Evolutionary conservation across 2,329 filamentous ascomycete species (phyloP).

Genomic region (Thermochaetoides dissita): DNA sequence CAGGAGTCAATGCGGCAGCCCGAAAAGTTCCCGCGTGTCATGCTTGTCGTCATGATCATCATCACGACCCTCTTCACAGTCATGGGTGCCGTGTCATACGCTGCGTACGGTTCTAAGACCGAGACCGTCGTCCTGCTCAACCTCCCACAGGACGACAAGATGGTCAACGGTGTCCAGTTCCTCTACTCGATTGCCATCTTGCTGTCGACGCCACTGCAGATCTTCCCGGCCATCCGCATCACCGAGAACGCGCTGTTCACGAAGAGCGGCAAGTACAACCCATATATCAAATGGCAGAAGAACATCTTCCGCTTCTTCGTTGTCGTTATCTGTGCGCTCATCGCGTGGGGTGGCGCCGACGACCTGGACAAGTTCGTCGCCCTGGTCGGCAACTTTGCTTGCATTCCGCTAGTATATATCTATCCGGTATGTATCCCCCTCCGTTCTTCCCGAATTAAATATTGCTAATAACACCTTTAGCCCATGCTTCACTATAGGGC

Average conservation of each 20-base stretch:
- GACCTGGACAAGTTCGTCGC: conserved; percentile 96
- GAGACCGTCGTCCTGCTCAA: conserved; percentile 96
- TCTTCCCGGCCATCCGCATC: conserved; percentile 95
- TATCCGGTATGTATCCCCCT: conserved; percentile 63
- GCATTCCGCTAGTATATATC: conserved; percentile 91
- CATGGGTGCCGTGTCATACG: conserved; percentile 88
- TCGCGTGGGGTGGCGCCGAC: conserved; percentile 85
- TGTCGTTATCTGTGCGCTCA: conserved; percentile 68
- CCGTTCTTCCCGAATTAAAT: no score
- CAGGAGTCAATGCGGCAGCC: conserved; percentile 94
- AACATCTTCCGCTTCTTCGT: conserved; percentile 91
- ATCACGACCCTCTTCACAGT: conserved; percentile 83
- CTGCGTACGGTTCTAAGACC: conserved; percentile 86
- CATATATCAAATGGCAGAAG: conserved; percentile 99
- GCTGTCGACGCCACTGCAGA: conserved; percentile 84
- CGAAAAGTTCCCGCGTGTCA: conserved; percentile 75
- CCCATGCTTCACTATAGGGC: conserved; percentile 79
- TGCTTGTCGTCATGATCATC: conserved; percentile 84
- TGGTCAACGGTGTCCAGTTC: conserved; percentile 92
- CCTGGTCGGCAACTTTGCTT: conserved; percentile 92
- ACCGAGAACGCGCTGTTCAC: conserved; percentile 90
- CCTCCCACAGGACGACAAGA: conserved; percentile 83
- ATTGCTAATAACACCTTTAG: conserved; percentile 28
- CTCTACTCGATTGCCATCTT: conserved; percentile 97
- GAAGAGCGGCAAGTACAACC: conserved; percentile 91